A percentile compares a stretch with the other conserved stretches of the same genome.
phyloP scores from a whole-genome alignment of 139 green algal genomes.

The Gonium pectorale region DNA sequence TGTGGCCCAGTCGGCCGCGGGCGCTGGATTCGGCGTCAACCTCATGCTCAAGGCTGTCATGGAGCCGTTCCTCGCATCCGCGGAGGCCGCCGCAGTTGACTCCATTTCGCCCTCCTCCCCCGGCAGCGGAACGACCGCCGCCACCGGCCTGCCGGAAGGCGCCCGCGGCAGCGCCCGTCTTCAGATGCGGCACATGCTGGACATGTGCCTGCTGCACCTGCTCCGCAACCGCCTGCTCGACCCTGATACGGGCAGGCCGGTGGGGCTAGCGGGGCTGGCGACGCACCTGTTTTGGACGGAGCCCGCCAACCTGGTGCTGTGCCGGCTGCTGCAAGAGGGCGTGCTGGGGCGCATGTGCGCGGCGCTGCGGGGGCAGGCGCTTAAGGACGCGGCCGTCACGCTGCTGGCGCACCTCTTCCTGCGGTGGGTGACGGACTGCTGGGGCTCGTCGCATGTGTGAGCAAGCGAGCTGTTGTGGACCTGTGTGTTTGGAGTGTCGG shows the following conservation, averaged over 20 bases:
- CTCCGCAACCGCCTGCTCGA: slow-evolving; percentile 36
- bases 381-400: neutral
- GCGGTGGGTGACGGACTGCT: too few species aligned
- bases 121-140: too few species aligned
- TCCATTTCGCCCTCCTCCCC: too few species aligned
- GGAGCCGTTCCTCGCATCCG: neutral
- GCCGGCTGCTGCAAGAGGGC: slow-evolving; percentile 45
- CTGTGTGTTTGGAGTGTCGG: too few species aligned
- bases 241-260: neutral
- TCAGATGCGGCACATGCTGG: slow-evolving; percentile 2
- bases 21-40: neutral
- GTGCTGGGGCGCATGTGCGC: slow-evolving; percentile 48
- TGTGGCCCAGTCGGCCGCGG: neutral
- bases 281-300: slow-evolving; percentile 68
- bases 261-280: slow-evolving; percentile 57
- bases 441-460: too few species aligned
- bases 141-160: too few species aligned
- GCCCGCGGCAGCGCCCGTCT: too few species aligned
- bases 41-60: neutral
- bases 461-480: too few species aligned
- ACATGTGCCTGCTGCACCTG: slow-evolving; percentile 6
- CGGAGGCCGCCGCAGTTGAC: neutral
- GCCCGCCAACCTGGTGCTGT: slow-evolving; percentile 60
- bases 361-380: neutral
- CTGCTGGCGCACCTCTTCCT: slow-evolving; percentile 2